Conservation (phyloP, 345 rosid species). For the Lepidium africanum region DNA sequence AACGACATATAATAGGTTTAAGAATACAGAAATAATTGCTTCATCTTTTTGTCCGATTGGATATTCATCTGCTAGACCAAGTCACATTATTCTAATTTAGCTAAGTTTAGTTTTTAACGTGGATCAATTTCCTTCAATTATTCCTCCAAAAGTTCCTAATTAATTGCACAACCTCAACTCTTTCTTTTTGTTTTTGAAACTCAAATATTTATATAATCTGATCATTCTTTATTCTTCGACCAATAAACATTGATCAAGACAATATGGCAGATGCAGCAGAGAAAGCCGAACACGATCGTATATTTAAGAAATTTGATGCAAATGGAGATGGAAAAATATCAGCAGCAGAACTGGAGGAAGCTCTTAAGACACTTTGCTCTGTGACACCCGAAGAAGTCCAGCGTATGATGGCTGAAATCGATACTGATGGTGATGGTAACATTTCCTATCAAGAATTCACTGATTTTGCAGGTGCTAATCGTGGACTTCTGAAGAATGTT, state of each 20-base stretch:
- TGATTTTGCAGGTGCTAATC: slow-evolving; percentile 58
- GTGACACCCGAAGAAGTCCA: slow-evolving; percentile 48
- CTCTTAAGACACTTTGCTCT: slow-evolving; percentile 55
- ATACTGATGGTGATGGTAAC: slow-evolving; percentile 71
- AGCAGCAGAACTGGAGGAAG: slow-evolving; percentile 56
- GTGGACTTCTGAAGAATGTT: slow-evolving; percentile 68
- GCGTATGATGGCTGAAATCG: slow-evolving; percentile 84
- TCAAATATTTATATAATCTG: slow-evolving; percentile 5
- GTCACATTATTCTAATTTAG: slow-evolving; percentile 10
- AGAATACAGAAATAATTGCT: too few relatives aligned
- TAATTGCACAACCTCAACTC: slow-evolving; percentile 16
- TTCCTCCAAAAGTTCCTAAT: slow-evolving; percentile 24
- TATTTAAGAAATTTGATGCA: slow-evolving; percentile 66
- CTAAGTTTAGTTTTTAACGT: not conserved
- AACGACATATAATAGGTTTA: too few relatives aligned
- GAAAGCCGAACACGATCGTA: slow-evolving; percentile 44
- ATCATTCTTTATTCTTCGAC: not conserved
- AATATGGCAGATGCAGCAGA: slow-evolving; percentile 55
- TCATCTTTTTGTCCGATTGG: too few relatives aligned
- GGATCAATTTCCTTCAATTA: slow-evolving; percentile 3
- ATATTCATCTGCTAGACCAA: not conserved
- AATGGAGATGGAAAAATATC: slow-evolving; percentile 77
- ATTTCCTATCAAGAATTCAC: slow-evolving; percentile 65
- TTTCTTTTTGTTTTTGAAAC: not conserved
- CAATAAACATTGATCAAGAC: not conserved